Evolutionary conservation across 768 basidiomycete genomes (phyloP), one percentile per base, ranked within the genome.

Genomic region (Mycena galericulata): DNA sequence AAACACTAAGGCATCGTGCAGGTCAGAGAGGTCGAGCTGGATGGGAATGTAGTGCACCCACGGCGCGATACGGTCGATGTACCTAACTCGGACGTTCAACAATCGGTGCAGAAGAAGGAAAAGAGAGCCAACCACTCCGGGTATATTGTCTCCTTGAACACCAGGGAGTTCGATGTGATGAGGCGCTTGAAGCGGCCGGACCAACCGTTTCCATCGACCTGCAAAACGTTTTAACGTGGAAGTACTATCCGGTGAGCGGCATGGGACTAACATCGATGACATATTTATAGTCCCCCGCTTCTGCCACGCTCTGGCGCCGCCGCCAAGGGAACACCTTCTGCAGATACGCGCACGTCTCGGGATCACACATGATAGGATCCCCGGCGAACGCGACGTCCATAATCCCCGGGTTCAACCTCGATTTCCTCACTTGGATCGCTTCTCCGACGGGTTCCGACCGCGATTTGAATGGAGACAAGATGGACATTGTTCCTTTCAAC

Each of bases 41-140:
- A 93, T 81, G 2, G 92, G 92, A 1, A 93, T 84, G 74, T 93
- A 94, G 76, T 93, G 92, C 12, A 92, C 81, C 91, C 91, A 92
- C 0, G 91, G 89, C 32, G 81, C 84, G 49, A 89, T 80, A 14
- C 89, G 85, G 62, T 89, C 87, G 17, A 78, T 80, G 67, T 80
- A 90, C 88, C 88, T 89, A 68, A 17, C n/a, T 15, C n/a, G 12
- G 24, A 20, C 30, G 47, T 32, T 60, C 34, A 62, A 30, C 22
- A 15, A 17, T 53, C 34, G n/a, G n/a, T n/a, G n/a, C 64, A 38
- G 49, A 59, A 55, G 20, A 10, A 56, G 26, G 58, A 56, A 55
- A 41, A 17, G 27, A 54, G 41, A 6, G 30, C 66, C 12, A 30
- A 89, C 92, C 92, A 93, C 78, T 92, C 92, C 0, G 90, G 91